Percentiles rank a stretch among this genome's conserved stretches.
These are phyloP conservation scores for Leccinum subrobustum DNA, from an alignment of 1,284 basidiomycete species.

Conservation along the genomic window DNA sequence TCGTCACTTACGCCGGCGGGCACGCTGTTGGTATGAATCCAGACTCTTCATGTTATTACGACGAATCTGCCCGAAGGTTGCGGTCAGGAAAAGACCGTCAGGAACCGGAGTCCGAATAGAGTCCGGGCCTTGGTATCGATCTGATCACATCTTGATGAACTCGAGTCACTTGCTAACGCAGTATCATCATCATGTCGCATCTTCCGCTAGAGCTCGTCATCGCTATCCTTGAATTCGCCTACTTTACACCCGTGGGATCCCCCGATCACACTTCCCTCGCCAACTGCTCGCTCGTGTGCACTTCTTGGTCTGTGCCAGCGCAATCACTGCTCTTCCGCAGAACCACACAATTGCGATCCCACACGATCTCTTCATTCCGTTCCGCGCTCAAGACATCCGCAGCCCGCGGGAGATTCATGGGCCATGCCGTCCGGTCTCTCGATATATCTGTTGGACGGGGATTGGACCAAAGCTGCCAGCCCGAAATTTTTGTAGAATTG, in stretches of 20 bases:
- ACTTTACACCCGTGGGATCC: slow-evolving; percentile 31
- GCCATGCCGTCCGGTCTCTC: slow-evolving; percentile 23
- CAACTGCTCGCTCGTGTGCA: slow-evolving; percentile 38
- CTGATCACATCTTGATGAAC: too few species aligned
- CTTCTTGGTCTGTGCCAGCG: slow-evolving; percentile 39
- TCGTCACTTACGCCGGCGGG: not conserved
- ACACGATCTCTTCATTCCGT: slow-evolving; percentile 12
- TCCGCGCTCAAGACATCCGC: slow-evolving; percentile 21
- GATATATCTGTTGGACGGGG: slow-evolving; percentile 20
- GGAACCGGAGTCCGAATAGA: not conserved
- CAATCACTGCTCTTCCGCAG: slow-evolving; percentile 42
- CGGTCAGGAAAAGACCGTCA: not conserved
- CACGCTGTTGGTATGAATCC: not conserved
- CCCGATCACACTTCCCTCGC: slow-evolving; percentile 37
- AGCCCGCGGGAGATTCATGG: slow-evolving; percentile 12
- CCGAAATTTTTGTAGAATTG: slow-evolving; percentile 26
- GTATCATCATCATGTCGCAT: slow-evolving; percentile 12
- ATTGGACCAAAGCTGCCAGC: slow-evolving; percentile 9
- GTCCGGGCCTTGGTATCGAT: too few species aligned
- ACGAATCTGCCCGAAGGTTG: not conserved
- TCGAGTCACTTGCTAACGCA: not conserved
- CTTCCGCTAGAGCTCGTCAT: slow-evolving; percentile 44
- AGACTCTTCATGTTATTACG: not conserved
- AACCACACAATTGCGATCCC: slow-evolving; percentile 17
- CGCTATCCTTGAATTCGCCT: slow-evolving; percentile 39